Percentiles rank a stretch among this genome's conserved stretches.
These are phyloP conservation scores for Raffaelea deltoideospora DNA, from an alignment of 2,329 filamentous ascomycete genomes.

Conservation along the genomic window DNA sequence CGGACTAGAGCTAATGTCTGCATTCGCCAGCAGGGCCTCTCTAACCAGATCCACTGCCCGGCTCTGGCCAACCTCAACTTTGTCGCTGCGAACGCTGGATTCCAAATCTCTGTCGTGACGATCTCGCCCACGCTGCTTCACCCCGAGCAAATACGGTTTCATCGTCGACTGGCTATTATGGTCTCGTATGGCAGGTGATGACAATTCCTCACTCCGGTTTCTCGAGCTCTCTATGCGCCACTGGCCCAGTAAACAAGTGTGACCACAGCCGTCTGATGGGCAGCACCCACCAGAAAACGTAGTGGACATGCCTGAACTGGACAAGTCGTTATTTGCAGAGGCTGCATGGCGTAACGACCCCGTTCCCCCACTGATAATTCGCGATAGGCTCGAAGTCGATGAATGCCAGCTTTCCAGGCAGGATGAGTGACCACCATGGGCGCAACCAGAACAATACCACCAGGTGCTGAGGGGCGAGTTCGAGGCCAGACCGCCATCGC, in stretches of 20 bases:
- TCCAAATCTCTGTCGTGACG: neutral
- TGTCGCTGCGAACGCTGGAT: constrained; percentile 26
- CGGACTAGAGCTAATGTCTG: constrained; percentile 23
- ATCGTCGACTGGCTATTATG: too few relatives aligned
- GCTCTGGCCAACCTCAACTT: constrained; percentile 41
- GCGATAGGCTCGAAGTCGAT: too few relatives aligned
- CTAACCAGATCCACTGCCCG: constrained; percentile 44
- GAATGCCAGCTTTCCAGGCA: constrained; percentile 45
- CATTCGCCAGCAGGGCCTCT: constrained; percentile 32
- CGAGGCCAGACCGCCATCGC: neutral
- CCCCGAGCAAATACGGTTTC: neutral
- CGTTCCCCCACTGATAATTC: too few relatives aligned
- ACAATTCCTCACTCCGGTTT: constrained; percentile 35
- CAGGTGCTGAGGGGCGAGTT: constrained; percentile 27
- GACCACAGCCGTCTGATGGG: constrained; percentile 49
- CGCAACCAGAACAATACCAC: constrained; percentile 50
- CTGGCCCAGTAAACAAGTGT: constrained; percentile 43
- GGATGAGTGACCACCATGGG: constrained; percentile 45
- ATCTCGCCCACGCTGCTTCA: neutral
- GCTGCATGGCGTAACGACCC: too few relatives aligned
- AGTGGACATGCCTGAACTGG: too few relatives aligned
- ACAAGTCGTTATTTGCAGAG: too few relatives aligned
- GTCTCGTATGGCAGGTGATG: too few relatives aligned
- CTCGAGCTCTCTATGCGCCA: constrained; percentile 34
- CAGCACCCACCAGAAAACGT: constrained; percentile 41